phyloP scores from a whole-genome alignment of 768 basidiomycete genomes.

The Gyrodon lividus region DNA sequence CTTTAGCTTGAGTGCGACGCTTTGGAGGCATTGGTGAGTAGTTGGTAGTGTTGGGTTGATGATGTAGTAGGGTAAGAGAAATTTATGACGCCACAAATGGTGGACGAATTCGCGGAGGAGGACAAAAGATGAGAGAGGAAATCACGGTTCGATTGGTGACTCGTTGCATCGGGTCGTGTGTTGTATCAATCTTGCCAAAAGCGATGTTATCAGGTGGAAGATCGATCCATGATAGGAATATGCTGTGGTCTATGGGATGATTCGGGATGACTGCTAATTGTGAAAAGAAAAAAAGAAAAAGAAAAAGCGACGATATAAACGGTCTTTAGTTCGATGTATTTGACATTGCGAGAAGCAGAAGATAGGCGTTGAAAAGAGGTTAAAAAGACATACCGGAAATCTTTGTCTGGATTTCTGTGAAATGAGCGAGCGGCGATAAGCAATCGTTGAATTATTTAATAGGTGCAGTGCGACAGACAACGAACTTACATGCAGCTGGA shows the following conservation, averaged over 20 bases:
- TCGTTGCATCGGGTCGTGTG: constrained; percentile 31
- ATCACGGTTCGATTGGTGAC: constrained; percentile 22
- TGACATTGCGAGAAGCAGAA: not conserved
- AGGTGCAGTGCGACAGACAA: not conserved
- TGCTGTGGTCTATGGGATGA: constrained; percentile 19
- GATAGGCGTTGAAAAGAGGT: not conserved
- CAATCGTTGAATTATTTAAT: not conserved
- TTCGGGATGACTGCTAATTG: constrained; percentile 14
- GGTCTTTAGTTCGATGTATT: constrained; percentile 2
- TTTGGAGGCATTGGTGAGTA: constrained; percentile 28
- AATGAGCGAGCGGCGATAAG: constrained; percentile 16
- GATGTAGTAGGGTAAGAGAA: constrained; percentile 1
- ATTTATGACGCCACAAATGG: constrained; percentile 17
- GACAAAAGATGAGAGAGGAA: constrained; percentile 17
- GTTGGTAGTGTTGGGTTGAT: not conserved
- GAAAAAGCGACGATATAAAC: constrained; percentile 1
- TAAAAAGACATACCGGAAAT: constrained; percentile 6
- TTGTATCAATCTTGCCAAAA: constrained; percentile 18
- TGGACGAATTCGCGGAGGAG: not conserved
- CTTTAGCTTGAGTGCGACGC: constrained; percentile 23
- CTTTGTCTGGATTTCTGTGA: not conserved
- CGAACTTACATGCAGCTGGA: not conserved
- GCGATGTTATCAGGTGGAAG: constrained; percentile 28
- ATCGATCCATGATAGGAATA: constrained; percentile 35
- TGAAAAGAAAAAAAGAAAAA: not conserved